Percentiles rank a stretch among this genome's conserved stretches.
These are phyloP conservation scores for Leishmania braziliensis DNA, from an alignment of 208 protist species.

Conservation along the genomic window DNA sequence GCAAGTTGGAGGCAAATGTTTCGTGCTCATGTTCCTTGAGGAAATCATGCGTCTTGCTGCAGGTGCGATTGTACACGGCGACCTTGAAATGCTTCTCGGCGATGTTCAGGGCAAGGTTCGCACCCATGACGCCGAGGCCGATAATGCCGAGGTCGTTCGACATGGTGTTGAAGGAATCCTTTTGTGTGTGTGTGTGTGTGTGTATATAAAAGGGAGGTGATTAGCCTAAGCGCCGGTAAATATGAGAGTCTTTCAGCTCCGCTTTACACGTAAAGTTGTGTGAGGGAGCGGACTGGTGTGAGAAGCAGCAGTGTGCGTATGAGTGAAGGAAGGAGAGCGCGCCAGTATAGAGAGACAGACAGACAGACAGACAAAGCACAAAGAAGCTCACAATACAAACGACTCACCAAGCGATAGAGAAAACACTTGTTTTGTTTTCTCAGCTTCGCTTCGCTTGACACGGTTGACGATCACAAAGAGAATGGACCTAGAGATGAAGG, in stretches of 20 bases:
- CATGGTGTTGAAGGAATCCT: constrained; percentile 30
- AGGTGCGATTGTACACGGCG: constrained; percentile 94
- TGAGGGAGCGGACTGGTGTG: neutral
- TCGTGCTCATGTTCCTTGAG: constrained; percentile 63
- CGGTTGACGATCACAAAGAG: neutral
- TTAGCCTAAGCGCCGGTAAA: neutral
- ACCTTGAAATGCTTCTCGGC: constrained; percentile 95
- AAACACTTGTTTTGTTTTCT: neutral
- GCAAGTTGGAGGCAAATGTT: constrained; percentile 64
- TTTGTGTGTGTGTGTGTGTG: constrained; percentile 13
- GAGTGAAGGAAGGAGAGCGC: neutral
- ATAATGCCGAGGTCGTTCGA: constrained; percentile 96
- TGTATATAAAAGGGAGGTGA: constrained; percentile 1
- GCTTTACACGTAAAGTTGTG: neutral
- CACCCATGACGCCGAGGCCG: constrained; percentile 99
- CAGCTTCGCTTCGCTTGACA: neutral
- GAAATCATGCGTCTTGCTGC: constrained; percentile 85
- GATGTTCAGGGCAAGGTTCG: constrained; percentile 99
- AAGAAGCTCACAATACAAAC: too few species aligned
- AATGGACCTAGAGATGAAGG: neutral
- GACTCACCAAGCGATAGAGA: neutral
- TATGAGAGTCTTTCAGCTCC: neutral
- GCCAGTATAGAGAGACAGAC: neutral
- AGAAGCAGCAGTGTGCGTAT: neutral
- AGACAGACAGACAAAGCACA: neutral